These are phyloP conservation scores for Didymella arachidicola DNA, from an alignment of 2,329 filamentous ascomycete species.

Conservation along the genomic window DNA sequence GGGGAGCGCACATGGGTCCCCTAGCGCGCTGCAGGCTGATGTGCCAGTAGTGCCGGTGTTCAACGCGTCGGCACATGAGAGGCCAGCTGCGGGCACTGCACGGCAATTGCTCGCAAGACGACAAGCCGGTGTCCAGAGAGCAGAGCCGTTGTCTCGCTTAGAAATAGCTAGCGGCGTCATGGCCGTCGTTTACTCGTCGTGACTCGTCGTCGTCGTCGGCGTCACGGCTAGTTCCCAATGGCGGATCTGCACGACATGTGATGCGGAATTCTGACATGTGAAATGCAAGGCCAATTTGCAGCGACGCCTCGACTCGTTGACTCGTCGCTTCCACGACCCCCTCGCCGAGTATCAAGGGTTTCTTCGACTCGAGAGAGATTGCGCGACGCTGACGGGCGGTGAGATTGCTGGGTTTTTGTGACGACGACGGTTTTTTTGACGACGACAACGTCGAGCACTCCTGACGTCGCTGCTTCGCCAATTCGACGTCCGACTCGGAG, in stretches of 20 bases:
- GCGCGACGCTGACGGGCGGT: too few relatives aligned
- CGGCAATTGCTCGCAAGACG: too few relatives aligned
- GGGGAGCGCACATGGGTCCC: slow-evolving; percentile 17
- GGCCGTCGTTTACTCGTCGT: too few relatives aligned
- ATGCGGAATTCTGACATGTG: slow-evolving; percentile 33
- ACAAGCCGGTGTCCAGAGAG: too few relatives aligned
- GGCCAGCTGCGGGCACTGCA: too few relatives aligned
- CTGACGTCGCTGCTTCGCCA: slow-evolving; percentile 27
- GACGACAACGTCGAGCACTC: background rate
- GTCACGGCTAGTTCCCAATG: slow-evolving; percentile 16
- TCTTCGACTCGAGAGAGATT: too few relatives aligned
- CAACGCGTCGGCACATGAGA: slow-evolving; percentile 1
- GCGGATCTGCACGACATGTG: slow-evolving; percentile 28
- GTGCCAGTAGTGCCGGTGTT: background rate
- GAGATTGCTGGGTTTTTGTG: too few relatives aligned
- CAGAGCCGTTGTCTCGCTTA: background rate
- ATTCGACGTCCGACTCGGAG: slow-evolving; percentile 20
- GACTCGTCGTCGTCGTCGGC: too few relatives aligned
- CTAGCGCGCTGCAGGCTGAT: too few relatives aligned
- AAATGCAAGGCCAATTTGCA: slow-evolving; percentile 33
- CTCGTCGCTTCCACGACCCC: too few relatives aligned
- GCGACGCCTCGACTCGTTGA: background rate
- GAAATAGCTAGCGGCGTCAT: background rate
- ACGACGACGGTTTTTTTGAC: too few relatives aligned
- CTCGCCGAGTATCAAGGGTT: too few relatives aligned